Evolutionary conservation across 208 protist species (phyloP).

Genomic region (Leishmania mexicana): DNA sequence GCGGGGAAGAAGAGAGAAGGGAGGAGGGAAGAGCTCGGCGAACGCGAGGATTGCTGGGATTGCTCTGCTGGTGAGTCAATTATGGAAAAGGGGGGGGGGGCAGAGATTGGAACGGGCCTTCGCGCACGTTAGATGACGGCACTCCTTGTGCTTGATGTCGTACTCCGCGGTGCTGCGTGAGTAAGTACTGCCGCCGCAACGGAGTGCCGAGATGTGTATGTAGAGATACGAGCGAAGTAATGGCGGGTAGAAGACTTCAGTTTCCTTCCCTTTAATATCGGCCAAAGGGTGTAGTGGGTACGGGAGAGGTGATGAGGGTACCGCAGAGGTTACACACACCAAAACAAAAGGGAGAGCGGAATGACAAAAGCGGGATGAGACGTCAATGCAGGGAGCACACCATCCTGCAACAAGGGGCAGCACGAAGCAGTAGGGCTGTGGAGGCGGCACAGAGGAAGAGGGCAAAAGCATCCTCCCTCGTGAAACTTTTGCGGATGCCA

Average conservation of each 20-base stretch:
- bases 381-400: not conserved
- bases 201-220: not conserved
- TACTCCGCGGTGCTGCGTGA: not conserved
- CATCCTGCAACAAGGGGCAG: not conserved
- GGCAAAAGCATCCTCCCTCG: not conserved
- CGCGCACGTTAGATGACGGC: not conserved
- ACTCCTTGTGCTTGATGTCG: not conserved
- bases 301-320: not conserved
- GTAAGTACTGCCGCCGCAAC: not conserved
- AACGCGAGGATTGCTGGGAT: not conserved
- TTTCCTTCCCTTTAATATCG: too few relatives aligned
- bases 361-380: not conserved
- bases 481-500: too few relatives aligned
- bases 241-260: not conserved
- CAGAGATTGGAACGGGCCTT: not conserved
- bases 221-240: not conserved
- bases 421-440: not conserved
- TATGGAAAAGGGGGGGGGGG: not conserved
- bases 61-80: not conserved
- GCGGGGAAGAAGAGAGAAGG: not conserved
- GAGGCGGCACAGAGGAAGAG: not conserved
- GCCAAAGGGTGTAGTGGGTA: not conserved
- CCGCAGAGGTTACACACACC: not conserved
- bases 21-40: not conserved
- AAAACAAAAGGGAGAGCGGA: slow-evolving; percentile 9